Conservation (phyloP, 192 early-diverging fungal species). For the Jimgerdemannia flammicorona region DNA sequence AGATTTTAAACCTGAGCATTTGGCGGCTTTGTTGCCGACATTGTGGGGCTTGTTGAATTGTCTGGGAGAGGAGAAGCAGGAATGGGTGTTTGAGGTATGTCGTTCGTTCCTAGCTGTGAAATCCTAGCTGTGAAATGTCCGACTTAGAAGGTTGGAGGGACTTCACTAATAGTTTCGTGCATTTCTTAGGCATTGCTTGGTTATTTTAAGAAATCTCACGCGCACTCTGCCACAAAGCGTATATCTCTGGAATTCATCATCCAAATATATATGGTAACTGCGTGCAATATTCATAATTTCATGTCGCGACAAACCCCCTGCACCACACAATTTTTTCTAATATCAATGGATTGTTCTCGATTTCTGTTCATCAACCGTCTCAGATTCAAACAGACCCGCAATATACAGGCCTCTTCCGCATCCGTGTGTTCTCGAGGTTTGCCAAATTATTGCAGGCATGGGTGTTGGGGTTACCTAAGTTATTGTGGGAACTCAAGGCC, state of each 20-base stretch:
- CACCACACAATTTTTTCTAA: too few relatives aligned
- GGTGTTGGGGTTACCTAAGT: constrained; percentile 42
- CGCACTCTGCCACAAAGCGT: constrained; percentile 29
- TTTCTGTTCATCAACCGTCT: neutral
- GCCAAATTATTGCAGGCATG: constrained; percentile 26
- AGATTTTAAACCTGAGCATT: constrained; percentile 39
- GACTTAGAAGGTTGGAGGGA: too few relatives aligned
- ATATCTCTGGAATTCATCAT: constrained; percentile 24
- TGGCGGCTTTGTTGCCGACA: constrained; percentile 41
- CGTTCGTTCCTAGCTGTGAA: neutral
- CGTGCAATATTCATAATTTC: neutral
- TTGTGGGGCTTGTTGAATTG: constrained; percentile 51
- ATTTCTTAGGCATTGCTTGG: constrained; percentile 22
- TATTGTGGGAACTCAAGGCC: constrained; percentile 45
- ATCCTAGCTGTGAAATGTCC: too few relatives aligned
- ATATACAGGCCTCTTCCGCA: constrained; percentile 28
- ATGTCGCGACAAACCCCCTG: neutral
- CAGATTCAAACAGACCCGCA: constrained; percentile 41
- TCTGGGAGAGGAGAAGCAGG: constrained; percentile 23
- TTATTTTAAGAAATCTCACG: constrained; percentile 18
- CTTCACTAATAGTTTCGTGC: neutral
- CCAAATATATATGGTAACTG: constrained; percentile 20
- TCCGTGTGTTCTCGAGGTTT: constrained; percentile 10
- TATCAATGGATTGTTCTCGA: neutral
- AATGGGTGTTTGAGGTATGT: constrained; percentile 32